Conservation (phyloP, 2,329 filamentous ascomycete genomes). For the Simplicillium sp. region DNA sequence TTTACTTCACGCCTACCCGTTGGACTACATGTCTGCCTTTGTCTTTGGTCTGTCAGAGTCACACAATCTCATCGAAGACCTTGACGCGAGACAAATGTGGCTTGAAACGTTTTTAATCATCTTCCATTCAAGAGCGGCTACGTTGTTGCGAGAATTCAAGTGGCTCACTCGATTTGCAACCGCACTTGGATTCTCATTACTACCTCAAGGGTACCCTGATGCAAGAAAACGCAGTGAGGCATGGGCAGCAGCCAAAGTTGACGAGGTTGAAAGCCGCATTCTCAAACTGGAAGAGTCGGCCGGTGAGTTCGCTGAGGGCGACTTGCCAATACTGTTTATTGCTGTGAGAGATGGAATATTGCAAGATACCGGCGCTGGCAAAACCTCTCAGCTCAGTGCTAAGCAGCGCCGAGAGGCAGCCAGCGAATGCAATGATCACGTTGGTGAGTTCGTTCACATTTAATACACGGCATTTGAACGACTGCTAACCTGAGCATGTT, state of each 20-base stretch:
- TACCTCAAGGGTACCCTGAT: not conserved
- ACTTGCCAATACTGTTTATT: not conserved
- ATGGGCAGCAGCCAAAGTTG: not conserved
- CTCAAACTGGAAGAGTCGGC: not conserved
- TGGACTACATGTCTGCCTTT: slow-evolving; percentile 1
- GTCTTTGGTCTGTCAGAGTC: not conserved
- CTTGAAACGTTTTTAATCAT: not conserved
- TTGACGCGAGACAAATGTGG: not conserved
- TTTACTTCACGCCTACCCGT: not conserved
- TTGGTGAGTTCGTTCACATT: not conserved
- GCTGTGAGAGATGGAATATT: not conserved
- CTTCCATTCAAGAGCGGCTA: not conserved
- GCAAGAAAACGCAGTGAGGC: not conserved
- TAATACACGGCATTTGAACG: not conserved
- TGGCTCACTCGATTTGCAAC: not conserved
- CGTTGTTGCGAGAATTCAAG: too few relatives aligned
- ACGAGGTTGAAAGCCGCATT: not conserved
- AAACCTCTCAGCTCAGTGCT: not conserved
- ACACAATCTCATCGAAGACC: not conserved
- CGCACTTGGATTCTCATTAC: not conserved
- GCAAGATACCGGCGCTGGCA: not conserved
- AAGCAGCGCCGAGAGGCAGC: not conserved
- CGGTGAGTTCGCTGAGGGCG: not conserved
- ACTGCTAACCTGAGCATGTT: too few relatives aligned
- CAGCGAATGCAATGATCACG: slow-evolving; percentile 1